Conservation (phyloP, 805 yeast species). For the Schizosaccharomyces cryophilus region DNA sequence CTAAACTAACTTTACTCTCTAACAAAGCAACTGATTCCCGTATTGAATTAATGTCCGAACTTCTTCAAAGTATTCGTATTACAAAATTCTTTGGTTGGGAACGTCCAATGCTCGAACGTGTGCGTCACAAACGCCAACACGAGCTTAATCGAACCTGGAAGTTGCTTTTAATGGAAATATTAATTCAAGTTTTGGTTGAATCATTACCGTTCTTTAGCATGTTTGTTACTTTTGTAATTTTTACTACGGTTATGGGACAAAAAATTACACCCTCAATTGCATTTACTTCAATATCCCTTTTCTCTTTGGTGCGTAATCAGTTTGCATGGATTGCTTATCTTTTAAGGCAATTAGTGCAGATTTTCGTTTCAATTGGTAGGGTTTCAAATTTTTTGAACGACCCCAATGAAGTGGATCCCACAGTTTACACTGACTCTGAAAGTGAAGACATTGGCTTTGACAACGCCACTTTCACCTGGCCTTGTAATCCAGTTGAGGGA, state of each 20-base stretch:
- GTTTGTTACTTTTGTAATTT: background rate
- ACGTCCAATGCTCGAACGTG: constrained; percentile 6
- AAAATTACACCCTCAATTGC: background rate
- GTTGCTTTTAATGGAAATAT: constrained; percentile 3
- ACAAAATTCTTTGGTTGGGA: constrained; percentile 88
- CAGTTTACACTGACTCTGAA: background rate
- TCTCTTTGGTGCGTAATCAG: constrained; percentile 63
- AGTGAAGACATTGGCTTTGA: constrained; percentile 40
- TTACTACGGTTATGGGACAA: background rate
- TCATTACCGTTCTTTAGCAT: background rate
- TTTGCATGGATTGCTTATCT: constrained; percentile 77
- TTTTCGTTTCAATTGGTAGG: constrained; percentile 82
- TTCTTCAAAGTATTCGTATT: constrained; percentile 75
- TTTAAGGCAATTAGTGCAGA: constrained; percentile 65
- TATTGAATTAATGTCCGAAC: constrained; percentile 77
- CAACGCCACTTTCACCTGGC: constrained; percentile 21
- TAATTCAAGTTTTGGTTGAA: background rate
- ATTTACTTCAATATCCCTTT: constrained; percentile 58
- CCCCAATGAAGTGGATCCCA: constrained; percentile 17
- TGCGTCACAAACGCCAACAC: constrained; percentile 4
- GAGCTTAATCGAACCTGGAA: constrained; percentile 3
- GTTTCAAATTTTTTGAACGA: constrained; percentile 33
- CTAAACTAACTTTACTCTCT: constrained; percentile 33
- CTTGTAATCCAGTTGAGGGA: constrained; percentile 8
- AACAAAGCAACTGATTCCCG: constrained; percentile 68